These are phyloP conservation scores for Nicotiana tomentosiformis DNA, from an alignment of 257 asterid genomes.

Conservation along the genomic window DNA sequence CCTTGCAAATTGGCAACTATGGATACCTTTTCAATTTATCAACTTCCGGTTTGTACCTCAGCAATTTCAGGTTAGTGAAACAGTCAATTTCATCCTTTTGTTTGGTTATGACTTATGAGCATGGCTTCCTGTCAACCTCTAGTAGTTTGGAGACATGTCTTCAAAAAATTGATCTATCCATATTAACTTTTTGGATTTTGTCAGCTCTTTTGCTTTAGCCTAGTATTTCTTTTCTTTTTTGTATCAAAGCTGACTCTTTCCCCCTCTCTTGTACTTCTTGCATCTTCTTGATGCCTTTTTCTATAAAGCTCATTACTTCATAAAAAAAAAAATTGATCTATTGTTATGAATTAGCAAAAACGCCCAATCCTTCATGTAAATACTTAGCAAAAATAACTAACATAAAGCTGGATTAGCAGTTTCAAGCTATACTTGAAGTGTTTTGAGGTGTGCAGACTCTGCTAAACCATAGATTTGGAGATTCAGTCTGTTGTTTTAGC, in stretches of 20 bases:
- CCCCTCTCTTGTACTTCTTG: no score
- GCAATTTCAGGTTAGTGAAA: slow-evolving; percentile 72
- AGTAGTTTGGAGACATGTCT: not conserved
- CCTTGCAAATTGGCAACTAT: slow-evolving; percentile 89
- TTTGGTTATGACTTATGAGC: not conserved
- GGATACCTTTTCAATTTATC: slow-evolving; percentile 96
- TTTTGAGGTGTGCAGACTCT: slow-evolving; percentile 1
- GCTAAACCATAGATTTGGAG: not conserved
- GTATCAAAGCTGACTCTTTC: no score
- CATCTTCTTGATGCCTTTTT: no score
- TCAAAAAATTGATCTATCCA: not conserved
- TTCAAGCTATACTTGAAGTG: not conserved
- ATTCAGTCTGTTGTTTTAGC: not conserved
- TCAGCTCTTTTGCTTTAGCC: no score
- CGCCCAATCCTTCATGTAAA: not conserved
- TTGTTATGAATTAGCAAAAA: not conserved
- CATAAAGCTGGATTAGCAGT: no score
- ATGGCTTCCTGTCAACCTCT: slow-evolving; percentile 1
- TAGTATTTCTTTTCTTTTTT: no score
- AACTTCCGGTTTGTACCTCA: slow-evolving; percentile 93
- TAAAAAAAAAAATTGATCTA: not conserved
- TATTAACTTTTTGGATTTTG: no score
- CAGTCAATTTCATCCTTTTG: not conserved
- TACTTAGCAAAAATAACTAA: not conserved
- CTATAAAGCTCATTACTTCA: no score